A percentile compares a stretch with the other conserved stretches of the same genome.
Evolutionary conservation across 1,139 yeast species (phyloP).

Genomic region (Hansenula sp.): DNA sequence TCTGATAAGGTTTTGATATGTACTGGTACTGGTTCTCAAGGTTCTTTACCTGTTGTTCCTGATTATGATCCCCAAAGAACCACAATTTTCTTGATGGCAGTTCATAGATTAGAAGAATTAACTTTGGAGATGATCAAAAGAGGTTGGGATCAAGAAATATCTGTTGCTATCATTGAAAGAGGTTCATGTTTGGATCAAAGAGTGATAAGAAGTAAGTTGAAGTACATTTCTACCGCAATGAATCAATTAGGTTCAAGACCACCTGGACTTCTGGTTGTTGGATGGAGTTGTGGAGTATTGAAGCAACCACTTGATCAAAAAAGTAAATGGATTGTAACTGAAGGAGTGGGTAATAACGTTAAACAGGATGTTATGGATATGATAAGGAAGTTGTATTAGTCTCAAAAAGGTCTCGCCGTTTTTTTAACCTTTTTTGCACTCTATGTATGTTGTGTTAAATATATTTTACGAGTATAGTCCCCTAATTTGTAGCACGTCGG

Average conservation of each 20-base stretch:
- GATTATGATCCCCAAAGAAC: constrained; percentile 70
- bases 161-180: constrained; percentile 83
- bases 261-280: constrained; percentile 85
- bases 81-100: constrained; percentile 83
- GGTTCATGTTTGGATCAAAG: constrained; percentile 94
- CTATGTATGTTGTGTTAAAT: no score
- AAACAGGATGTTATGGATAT: neutral
- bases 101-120: constrained; percentile 76
- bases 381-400: neutral
- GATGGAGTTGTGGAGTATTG: constrained; percentile 70
- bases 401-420: no score
- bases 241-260: constrained; percentile 84
- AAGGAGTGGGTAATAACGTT: constrained; percentile 39
- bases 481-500: no score
- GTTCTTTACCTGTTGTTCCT: constrained; percentile 76
- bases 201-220: constrained; percentile 67
- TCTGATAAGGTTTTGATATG: constrained; percentile 91
- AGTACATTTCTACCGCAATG: constrained; percentile 64
- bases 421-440: no score
- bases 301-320: constrained; percentile 17
- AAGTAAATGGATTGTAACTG: constrained; percentile 51
- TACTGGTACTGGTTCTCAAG: constrained; percentile 92
- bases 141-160: constrained; percentile 69
- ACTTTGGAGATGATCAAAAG: constrained; percentile 52
- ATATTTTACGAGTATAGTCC: no score